These are phyloP conservation scores for Colletotrichum australisinense DNA, from an alignment of 2,329 filamentous ascomycete species.

Conservation along the genomic window DNA sequence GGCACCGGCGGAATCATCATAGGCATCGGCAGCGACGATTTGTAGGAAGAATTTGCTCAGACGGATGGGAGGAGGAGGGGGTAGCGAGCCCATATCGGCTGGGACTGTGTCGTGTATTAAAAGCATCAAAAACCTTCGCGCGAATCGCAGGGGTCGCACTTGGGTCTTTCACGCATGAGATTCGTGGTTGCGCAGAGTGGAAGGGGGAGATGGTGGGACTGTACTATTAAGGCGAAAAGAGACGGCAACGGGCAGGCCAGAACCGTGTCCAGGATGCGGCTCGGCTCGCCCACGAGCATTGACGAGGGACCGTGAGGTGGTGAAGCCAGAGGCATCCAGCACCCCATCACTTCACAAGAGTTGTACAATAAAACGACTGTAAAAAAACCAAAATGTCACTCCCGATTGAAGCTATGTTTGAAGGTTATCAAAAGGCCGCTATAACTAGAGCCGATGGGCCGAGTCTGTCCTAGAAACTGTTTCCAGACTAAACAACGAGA, in stretches of 20 bases:
- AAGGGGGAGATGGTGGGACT: not conserved
- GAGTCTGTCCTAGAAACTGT: not conserved
- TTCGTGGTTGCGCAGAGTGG: not conserved
- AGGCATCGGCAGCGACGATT: not conserved
- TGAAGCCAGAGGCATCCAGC: not conserved
- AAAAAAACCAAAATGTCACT: constrained; percentile 17
- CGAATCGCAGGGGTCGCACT: not conserved
- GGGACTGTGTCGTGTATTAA: not conserved
- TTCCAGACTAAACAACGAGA: not conserved
- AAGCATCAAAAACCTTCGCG: not conserved
- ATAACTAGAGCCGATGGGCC: not conserved
- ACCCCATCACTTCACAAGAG: not conserved
- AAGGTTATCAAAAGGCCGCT: not conserved
- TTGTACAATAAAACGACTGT: constrained; percentile 16
- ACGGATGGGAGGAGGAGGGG: not conserved
- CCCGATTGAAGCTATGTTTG: constrained; percentile 8
- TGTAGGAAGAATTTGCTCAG: not conserved
- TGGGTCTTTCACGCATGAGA: not conserved
- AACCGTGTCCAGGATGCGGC: not conserved
- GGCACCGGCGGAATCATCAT: not conserved
- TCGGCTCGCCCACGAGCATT: not conserved
- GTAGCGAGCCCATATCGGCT: not conserved
- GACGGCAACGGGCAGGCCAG: not conserved
- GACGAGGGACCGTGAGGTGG: not conserved
- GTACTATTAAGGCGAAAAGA: not conserved